phyloP scores from a whole-genome alignment of 345 rosid genomes.

The Acer campestre region DNA sequence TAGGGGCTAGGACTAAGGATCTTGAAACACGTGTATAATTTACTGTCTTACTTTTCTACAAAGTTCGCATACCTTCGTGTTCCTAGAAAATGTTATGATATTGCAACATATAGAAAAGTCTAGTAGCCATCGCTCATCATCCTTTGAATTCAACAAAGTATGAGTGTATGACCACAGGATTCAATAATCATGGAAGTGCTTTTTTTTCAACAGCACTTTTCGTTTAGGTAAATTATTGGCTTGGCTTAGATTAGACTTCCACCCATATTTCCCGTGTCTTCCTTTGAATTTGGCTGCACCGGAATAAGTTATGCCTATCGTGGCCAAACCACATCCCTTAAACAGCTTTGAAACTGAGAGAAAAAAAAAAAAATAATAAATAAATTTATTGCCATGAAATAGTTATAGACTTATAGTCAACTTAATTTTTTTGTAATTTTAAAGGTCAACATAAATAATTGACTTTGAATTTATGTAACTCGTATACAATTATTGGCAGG shows the following conservation, averaged over 20 bases:
- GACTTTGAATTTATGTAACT: too few species aligned
- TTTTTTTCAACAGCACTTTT: background rate
- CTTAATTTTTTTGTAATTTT: too few species aligned
- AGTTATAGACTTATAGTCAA: too few species aligned
- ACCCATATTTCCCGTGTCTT: background rate
- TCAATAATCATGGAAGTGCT: background rate
- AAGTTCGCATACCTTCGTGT: background rate
- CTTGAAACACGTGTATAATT: background rate
- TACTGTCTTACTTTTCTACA: background rate
- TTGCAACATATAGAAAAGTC: background rate
- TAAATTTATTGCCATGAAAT: too few species aligned
- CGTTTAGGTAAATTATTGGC: too few species aligned
- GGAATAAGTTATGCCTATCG: background rate
- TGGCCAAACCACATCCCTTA: background rate
- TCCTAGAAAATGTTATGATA: background rate
- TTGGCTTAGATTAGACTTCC: too few species aligned
- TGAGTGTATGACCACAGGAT: background rate
- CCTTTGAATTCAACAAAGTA: background rate
- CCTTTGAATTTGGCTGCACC: background rate
- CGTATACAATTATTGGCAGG: constrained; percentile 39
- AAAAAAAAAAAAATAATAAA: too few species aligned
- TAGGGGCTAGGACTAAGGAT: background rate
- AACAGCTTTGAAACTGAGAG: background rate
- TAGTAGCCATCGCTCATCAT: background rate
- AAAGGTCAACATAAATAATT: too few species aligned